Base-by-base conservation (phyloP, 1,284 basidiomycete species). In the Spongispora temasekensis region DNA sequence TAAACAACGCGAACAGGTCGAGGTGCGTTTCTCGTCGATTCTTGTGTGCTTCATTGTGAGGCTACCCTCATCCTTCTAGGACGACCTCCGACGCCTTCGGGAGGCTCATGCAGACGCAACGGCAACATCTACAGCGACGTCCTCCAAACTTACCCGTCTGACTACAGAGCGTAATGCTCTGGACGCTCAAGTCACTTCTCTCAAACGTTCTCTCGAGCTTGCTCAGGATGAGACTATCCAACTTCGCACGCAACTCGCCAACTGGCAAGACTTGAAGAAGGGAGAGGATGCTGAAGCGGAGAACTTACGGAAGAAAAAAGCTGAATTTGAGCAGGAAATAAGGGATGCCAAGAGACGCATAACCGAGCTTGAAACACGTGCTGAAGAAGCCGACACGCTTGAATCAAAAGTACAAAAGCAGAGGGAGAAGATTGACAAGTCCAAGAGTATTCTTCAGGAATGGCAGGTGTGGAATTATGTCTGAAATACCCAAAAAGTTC, bases 191-290 rank as follows among this genome's bases (percentile, higher is more conserved):
- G 77, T 81, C 46, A 72, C 77, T 1, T 85, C 88, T 35, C 75
- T 89, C 27, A 81, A 87, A 63, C 80, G 79, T 44, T 72, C 77
- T 42, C 81, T 85, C 56, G 80, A 81, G 42, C 87, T 89, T 52
- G 78, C 85, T 30, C 82, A 84, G 62, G 81, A 82, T 13, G 79
- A 80, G 9, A 81, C 81, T 58, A 73, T 75, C 4, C 82, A 88
- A 42, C 74, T 90, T 44, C 80, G 82, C 53, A 80, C 81, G 5
- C 89, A 91, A 67, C 73, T 91, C 13, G 81, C 83, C 53, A 84
- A 88, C 66, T 90, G 87, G 88, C 79, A 88, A 66, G 81, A 74
- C 28, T 71, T 90, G 15, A 90, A 91, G 67, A 85, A 76, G 30
- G 85, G 83, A 58, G 88, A 85, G 55, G 85, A 80, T 19, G 81